Evolutionary conservation across 192 early-diverging fungal genomes (phyloP), one percentile per base, ranked within the genome.

Genomic region (Dimargaris cristalligena): DNA sequence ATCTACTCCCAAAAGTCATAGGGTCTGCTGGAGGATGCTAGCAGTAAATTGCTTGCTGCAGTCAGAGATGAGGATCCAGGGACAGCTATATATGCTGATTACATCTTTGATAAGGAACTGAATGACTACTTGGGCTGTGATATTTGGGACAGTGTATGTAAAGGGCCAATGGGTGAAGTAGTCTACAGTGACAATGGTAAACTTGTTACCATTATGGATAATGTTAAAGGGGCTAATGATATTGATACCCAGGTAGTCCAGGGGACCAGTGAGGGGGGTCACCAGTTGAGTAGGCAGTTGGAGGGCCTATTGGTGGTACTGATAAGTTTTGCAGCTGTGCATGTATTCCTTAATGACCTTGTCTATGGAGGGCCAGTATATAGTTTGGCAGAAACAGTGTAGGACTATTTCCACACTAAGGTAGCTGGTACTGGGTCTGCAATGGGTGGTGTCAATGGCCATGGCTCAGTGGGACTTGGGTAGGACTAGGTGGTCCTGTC

Each of bases 111-210:
- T 30, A 3, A 63, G 46, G 31, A 64, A 64, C 22, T 23, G 18
- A 26, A 29, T 29, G 14, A 64, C 63, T 30, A 29, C 11, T 4
- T 9, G 10, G 3, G 10, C 60, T 10, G 16, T 48, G 14, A 62
- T 62, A n/a, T 6, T 55, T 2, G 3, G 2, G 0, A 64, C 9
- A 0, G 63, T 29, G 0, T 23, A 18, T 0, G 63, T 60, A 26
- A 54, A 38, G 8, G 61, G 14, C 63, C 61, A 64, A 28, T 31
- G 34, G 1, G 63, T 64, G 11, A 61, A 49, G 46, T 62, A 64
- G 6, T 64, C 63, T 0, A 44, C 47, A 8, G 61, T 44, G 2
- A 64, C 63, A 31, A 64, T 62, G 23, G 62, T 63, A 33, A 62
- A 63, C 9, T 45, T 14, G 28, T 64, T 64, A 23, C 34, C 9